Evolutionary conservation across 441 rosid genomes (phyloP).

Genomic region (Flueggea neowawraea): DNA sequence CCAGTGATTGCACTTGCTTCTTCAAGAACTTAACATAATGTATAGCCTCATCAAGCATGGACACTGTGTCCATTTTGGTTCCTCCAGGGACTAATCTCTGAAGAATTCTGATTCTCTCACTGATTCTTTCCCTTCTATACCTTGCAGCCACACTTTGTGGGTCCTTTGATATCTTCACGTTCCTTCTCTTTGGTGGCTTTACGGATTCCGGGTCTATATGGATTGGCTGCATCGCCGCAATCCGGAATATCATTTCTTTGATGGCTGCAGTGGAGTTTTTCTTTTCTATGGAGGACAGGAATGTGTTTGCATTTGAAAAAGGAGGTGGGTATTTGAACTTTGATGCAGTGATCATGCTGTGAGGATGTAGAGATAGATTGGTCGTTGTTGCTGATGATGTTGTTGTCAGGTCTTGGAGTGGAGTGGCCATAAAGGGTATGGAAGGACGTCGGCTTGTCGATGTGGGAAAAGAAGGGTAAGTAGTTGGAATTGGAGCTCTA

Average conservation of each 20-base stretch:
- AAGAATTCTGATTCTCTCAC: slow-evolving; percentile 85
- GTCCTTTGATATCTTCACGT: slow-evolving; percentile 90
- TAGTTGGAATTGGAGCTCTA: slow-evolving; percentile 10
- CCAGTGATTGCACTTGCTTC: slow-evolving; percentile 76
- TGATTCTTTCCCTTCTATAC: slow-evolving; percentile 79
- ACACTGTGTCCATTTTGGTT: slow-evolving; percentile 95
- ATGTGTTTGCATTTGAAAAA: slow-evolving; percentile 28
- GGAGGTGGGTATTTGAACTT: slow-evolving; percentile 24
- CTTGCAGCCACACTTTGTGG: slow-evolving; percentile 96
- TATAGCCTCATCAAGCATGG: slow-evolving; percentile 91
- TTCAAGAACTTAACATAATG: slow-evolving; percentile 92
- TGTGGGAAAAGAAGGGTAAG: slow-evolving; percentile 9
- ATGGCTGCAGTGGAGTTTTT: slow-evolving; percentile 69
- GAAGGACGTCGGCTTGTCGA: slow-evolving; percentile 14
- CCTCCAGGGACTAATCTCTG: slow-evolving; percentile 98
- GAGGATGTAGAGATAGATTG: no score
- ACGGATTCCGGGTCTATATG: slow-evolving; percentile 88
- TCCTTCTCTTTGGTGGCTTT: slow-evolving; percentile 82
- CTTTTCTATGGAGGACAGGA: slow-evolving; percentile 43
- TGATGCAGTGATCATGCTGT: background rate
- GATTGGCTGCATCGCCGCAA: slow-evolving; percentile 94
- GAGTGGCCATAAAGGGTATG: slow-evolving; percentile 23
- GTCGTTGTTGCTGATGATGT: slow-evolving; percentile 23
- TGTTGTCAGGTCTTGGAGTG: slow-evolving; percentile 30
- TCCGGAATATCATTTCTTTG: slow-evolving; percentile 83